Percentiles rank a stretch among this genome's conserved stretches.
Evolutionary conservation across 257 asterid species (phyloP).

Genomic region (Cynanchum wilfordii): DNA sequence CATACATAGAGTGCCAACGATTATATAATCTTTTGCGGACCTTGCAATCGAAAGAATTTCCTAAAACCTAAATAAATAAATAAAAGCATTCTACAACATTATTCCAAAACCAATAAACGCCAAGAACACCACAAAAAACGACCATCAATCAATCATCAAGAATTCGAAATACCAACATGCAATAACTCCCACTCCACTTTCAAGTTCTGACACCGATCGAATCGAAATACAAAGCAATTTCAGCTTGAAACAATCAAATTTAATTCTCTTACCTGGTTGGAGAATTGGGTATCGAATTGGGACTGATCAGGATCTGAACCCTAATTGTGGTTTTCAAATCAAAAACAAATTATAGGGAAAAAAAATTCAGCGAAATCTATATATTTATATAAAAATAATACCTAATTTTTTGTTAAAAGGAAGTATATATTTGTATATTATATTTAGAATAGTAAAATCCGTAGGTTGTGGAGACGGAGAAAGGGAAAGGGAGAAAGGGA

Average conservation of each 20-base stretch:
- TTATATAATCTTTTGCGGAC: not conserved
- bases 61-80: not conserved
- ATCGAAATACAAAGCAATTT: not conserved
- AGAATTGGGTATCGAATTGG: not conserved
- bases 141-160: not conserved
- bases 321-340: not conserved
- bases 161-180: not conserved
- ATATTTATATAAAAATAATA: not conserved
- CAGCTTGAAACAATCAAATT: not conserved
- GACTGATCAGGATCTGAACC: constrained; percentile 10
- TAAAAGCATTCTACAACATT: not conserved
- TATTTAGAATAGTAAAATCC: not conserved
- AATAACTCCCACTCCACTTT: not conserved
- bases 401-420: constrained; percentile 2
- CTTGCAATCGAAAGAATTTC: not conserved
- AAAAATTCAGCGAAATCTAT: not conserved
- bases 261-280: constrained; percentile 1
- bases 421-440: too few relatives aligned
- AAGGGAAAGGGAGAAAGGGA: not conserved
- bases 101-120: not conserved
- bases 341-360: not conserved
- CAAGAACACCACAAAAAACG: not conserved
- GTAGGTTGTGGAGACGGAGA: not conserved
- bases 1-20: not conserved
- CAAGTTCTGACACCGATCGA: constrained; percentile 1